These are phyloP conservation scores for Bassia scoparia DNA, from an alignment of 148 eudicot species.

Conservation along the genomic window DNA sequence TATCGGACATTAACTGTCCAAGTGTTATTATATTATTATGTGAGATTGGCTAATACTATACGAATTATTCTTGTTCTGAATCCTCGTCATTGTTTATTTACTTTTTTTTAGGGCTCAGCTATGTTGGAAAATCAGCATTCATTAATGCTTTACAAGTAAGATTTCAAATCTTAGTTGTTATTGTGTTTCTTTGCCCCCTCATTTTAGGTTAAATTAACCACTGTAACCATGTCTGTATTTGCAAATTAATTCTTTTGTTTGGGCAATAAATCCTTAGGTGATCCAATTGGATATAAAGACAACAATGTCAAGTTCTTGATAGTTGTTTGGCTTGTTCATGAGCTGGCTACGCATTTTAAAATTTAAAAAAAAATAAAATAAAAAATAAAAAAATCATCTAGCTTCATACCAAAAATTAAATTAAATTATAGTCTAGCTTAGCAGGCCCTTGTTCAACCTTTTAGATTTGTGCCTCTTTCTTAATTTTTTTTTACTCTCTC, in stretches of 20 bases:
- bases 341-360: not conserved
- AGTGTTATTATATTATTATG: not conserved
- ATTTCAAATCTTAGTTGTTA: not conserved
- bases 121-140: constrained; percentile 98
- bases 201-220: not conserved
- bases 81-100: not conserved
- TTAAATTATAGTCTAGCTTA: too few species aligned
- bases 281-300: not conserved
- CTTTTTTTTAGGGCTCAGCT: constrained; percentile 70
- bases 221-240: not conserved
- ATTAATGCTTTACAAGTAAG: constrained; percentile 87
- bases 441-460: too few species aligned
- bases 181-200: not conserved
- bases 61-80: too few species aligned
- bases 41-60: not conserved
- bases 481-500: too few species aligned
- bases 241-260: not conserved
- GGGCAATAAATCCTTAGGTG: not conserved
- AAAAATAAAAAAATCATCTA: too few species aligned
- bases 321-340: not conserved
- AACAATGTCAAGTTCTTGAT: not conserved
- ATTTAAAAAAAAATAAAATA: too few species aligned
- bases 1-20: not conserved
- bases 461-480: not conserved
- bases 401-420: not conserved